Conservation (phyloP, 257 asterid species). For the Scutellaria minor region DNA sequence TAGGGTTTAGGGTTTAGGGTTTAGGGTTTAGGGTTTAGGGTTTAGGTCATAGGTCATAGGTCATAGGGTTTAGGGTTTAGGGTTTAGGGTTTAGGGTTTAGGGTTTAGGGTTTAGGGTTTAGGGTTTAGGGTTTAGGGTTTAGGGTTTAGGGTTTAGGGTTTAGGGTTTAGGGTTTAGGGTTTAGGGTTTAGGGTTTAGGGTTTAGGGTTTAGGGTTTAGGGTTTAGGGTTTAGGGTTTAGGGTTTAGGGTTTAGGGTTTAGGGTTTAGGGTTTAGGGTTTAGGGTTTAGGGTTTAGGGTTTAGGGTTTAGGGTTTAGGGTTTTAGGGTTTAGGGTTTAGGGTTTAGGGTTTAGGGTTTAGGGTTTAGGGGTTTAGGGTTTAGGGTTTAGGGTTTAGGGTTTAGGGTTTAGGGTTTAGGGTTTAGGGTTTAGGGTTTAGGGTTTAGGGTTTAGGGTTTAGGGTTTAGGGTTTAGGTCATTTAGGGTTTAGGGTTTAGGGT, state of each 20-base stretch:
- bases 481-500: no score
- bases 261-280: constrained; percentile 14
- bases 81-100: not conserved
- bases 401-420: constrained; percentile 3
- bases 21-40: not conserved
- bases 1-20: constrained; percentile 4
- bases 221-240: constrained; percentile 15
- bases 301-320: constrained; percentile 4
- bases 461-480: not conserved
- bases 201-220: constrained; percentile 22
- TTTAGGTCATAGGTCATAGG: no score
- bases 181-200: constrained; percentile 23
- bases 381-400: constrained; percentile 4
- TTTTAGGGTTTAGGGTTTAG: not conserved
- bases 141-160: constrained; percentile 21
- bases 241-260: not conserved
- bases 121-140: constrained; percentile 25
- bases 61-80: no score
- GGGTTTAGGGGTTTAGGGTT: no score
- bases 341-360: constrained; percentile 4
- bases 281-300: constrained; percentile 18
- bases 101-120: constrained; percentile 18
- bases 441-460: not conserved
- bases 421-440: not conserved
- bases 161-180: constrained; percentile 22